Base-by-base conservation (phyloP, 768 basidiomycete species). In the Serendipita sp. region DNA sequence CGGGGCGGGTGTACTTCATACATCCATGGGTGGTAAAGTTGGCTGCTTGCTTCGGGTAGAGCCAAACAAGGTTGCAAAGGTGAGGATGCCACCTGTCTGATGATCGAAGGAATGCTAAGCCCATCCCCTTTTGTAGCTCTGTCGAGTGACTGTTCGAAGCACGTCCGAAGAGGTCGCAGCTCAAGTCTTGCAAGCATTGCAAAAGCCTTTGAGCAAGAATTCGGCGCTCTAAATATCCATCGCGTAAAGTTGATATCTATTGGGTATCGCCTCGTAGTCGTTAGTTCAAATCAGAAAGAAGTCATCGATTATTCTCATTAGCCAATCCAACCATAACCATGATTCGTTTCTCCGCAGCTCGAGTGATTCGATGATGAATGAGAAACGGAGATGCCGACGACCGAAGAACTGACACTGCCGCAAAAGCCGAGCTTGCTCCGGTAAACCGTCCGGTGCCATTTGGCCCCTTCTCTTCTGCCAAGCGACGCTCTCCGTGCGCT, bases 11-110 rank as follows among this genome's bases (percentile, higher is more conserved):
- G 90, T 99, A 37, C 76, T 99, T 62, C 92, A 98, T 73, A 95
- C 86, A 77, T 86, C 88, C n/a, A 74, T 77, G 3, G 88, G 88
- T 2, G 95, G 95, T 38, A 98, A 98, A 75, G 91, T 98, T 60
- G 96, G 96, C 3, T 98, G 96, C 72, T 77, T 99, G 67, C 74
- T 97, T 68, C 82, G 96, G 64, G 73, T 97, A 34, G 96, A 99
- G 74, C 96, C 96, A 1, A 99, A 97, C 76, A 82, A 84, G 63
- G 93, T 96, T 66, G 96, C 95, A 32, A 95, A 96, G 81, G 92
- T 92, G 71, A 62, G 80, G 66, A 67, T 3, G 24, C 5, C 11
- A 66, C 41, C 64, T 32, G n/a, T 65, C 18, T 24, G 24, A 24
- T 46, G 48, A 28, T 56, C 34, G 44, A 7, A n/a, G 30, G 30